Percentiles rank a stretch among this genome's conserved stretches.
Evolutionary conservation across 805 yeast genomes (phyloP).

Genomic region (Maudiozyma bulderi): DNA sequence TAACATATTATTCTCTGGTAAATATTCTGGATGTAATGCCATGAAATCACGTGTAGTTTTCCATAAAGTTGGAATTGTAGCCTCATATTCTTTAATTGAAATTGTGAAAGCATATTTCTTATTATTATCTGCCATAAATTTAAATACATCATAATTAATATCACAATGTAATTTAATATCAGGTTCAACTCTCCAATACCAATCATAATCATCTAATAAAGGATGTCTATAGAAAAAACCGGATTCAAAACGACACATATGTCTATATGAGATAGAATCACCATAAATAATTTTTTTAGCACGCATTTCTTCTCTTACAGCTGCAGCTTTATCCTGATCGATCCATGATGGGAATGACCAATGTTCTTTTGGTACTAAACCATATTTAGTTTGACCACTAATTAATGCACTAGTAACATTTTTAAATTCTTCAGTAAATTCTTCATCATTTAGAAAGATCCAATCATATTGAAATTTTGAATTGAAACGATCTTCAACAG

Average conservation of each 20-base stretch:
- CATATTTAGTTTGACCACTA: conserved; percentile 72
- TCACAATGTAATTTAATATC: conserved; percentile 75
- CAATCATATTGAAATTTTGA: conserved; percentile 76
- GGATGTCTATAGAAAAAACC: conserved; percentile 83
- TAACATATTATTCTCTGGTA: conserved; percentile 54
- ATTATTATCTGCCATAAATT: conserved; percentile 68
- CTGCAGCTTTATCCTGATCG: conserved; percentile 57
- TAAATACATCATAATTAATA: conserved; percentile 69
- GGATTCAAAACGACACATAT: conserved; percentile 87
- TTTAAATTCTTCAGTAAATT: conserved; percentile 74
- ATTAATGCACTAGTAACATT: conserved; percentile 53
- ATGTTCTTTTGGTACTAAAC: conserved; percentile 69
- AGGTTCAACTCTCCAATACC: conserved; percentile 95
- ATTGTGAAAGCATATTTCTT: conserved; percentile 73
- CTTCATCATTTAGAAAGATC: conserved; percentile 88
- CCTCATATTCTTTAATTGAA: conserved; percentile 62
- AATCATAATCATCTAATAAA: conserved; percentile 64
- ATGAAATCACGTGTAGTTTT: conserved; percentile 55
- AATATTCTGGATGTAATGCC: conserved; percentile 46
- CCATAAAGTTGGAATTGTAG: conserved; percentile 73
- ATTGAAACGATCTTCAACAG: conserved; percentile 87
- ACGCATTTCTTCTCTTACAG: conserved; percentile 44
- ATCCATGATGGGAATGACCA: conserved; percentile 86
- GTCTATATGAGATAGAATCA: conserved; percentile 61
- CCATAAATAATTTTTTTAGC: conserved; percentile 50